A percentile compares a stretch with the other conserved stretches of the same genome.
phyloP scores from a whole-genome alignment of 306 rosid species.

The Potentilla sterilis region DNA sequence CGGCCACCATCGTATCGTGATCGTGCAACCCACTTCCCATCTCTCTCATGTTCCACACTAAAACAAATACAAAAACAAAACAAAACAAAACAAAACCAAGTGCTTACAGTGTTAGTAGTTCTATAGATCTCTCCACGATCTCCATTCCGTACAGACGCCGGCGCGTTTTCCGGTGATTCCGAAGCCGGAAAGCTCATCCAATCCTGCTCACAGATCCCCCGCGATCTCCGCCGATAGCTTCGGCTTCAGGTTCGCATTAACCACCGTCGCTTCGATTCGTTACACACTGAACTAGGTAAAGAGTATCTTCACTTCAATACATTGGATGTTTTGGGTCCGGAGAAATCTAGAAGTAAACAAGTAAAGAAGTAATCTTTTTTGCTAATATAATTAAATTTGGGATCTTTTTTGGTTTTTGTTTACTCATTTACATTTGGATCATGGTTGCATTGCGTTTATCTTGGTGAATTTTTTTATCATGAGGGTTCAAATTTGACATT shows the following conservation, averaged over 20 bases:
- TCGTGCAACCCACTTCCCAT: conserved; percentile 39
- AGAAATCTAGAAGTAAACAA: neutral
- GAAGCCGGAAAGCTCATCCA: neutral
- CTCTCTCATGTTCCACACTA: neutral
- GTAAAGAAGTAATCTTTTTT: neutral
- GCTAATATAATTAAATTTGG: neutral
- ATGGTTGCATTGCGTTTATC: conserved; percentile 20
- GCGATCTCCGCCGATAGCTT: neutral
- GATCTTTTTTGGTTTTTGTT: neutral
- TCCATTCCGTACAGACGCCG: conserved; percentile 22
- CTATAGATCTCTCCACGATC: conserved; percentile 37
- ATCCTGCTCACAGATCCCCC: conserved; percentile 8
- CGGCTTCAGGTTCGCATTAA: conserved; percentile 22
- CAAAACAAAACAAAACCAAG: conserved; percentile 5
- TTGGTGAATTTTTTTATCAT: neutral
- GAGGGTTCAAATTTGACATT: neutral
- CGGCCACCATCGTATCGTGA: conserved; percentile 24
- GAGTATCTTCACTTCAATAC: conserved; percentile 14
- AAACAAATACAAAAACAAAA: neutral
- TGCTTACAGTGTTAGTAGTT: neutral
- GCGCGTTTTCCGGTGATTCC: conserved; percentile 7
- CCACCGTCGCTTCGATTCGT: conserved; percentile 1
- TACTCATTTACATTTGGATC: conserved; percentile 1
- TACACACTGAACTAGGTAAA: conserved; percentile 13
- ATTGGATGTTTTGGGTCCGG: conserved; percentile 2